Conservation (phyloP, 371 early-diverging fungal species). For the Apophysomyces sp. region DNA sequence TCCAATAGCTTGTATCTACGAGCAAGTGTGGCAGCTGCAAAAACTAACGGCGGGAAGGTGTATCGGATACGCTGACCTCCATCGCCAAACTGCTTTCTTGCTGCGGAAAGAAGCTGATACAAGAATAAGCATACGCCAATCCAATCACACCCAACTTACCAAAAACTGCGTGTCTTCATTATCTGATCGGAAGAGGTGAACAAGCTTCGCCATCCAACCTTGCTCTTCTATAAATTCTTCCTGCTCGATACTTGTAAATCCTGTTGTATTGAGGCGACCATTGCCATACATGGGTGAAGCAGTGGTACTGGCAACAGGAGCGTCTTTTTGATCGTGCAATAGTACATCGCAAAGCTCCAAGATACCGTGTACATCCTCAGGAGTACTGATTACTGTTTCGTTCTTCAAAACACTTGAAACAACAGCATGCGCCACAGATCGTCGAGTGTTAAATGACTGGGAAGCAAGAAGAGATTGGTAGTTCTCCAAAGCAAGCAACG, state of each 20-base stretch:
- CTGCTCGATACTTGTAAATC: slow-evolving; percentile 48
- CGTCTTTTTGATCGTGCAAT: slow-evolving; percentile 77
- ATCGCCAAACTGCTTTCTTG: slow-evolving; percentile 77
- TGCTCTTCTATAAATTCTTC: slow-evolving; percentile 84
- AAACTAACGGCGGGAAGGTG: slow-evolving; percentile 84
- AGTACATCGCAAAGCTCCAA: slow-evolving; percentile 82
- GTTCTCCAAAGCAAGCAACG: slow-evolving; percentile 58
- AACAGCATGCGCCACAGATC: slow-evolving; percentile 78
- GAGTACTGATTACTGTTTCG: slow-evolving; percentile 63
- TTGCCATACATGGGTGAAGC: slow-evolving; percentile 18
- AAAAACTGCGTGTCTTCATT: slow-evolving; percentile 75
- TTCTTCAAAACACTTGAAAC: slow-evolving; percentile 67
- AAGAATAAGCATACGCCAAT: background rate
- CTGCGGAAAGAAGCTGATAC: slow-evolving; percentile 68
- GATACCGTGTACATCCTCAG: slow-evolving; percentile 81
- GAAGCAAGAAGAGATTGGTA: slow-evolving; percentile 79
- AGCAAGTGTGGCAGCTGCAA: slow-evolving; percentile 73
- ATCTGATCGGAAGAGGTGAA: slow-evolving; percentile 74
- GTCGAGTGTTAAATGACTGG: slow-evolving; percentile 79
- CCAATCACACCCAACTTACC: slow-evolving; percentile 27
- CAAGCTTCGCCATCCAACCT: slow-evolving; percentile 78
- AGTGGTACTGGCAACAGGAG: slow-evolving; percentile 24
- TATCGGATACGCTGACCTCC: slow-evolving; percentile 85
- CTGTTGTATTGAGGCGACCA: slow-evolving; percentile 19
- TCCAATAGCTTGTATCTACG: slow-evolving; percentile 50